A percentile compares a stretch with the other conserved stretches of the same genome.
phyloP scores from a whole-genome alignment of 2,329 filamentous ascomycete genomes.

The Fusarium albidum region DNA sequence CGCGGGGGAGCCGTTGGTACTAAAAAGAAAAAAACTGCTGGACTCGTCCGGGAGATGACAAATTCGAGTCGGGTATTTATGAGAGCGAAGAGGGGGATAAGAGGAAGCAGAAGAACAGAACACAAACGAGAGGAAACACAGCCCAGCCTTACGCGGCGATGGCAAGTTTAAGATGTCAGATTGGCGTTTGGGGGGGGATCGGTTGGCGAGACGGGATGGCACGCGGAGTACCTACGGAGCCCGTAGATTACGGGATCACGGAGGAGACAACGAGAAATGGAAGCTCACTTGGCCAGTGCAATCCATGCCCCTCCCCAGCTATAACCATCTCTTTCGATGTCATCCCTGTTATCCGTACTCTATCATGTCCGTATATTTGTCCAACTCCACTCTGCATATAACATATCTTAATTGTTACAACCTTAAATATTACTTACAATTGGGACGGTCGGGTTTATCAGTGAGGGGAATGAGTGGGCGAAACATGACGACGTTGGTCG shows the following conservation, averaged over 20 bases:
- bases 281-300: conserved; percentile 8
- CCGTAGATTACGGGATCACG: conserved; percentile 5
- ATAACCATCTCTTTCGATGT: background rate
- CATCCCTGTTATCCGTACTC: background rate
- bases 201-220: background rate
- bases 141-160: background rate
- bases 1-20: conserved; percentile 11
- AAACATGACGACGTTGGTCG: background rate
- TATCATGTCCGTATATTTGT: too few relatives aligned
- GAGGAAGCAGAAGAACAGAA: background rate
- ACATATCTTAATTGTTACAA: background rate
- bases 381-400: too few relatives aligned
- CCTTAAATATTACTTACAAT: background rate
- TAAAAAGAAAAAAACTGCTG: background rate
- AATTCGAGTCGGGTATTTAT: background rate
- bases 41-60: background rate
- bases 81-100: background rate
- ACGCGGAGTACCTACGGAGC: background rate
- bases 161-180: conserved; percentile 26
- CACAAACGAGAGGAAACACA: conserved; percentile 12
- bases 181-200: conserved; percentile 21
- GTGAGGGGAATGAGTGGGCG: background rate
- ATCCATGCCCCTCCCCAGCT: background rate
- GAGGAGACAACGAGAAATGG: background rate
- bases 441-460: background rate